Evolutionary conservation across 2,329 filamentous ascomycete genomes (phyloP), one percentile per base, ranked within the genome.

Genomic region (Aspergillus oerlinghausenensis): DNA sequence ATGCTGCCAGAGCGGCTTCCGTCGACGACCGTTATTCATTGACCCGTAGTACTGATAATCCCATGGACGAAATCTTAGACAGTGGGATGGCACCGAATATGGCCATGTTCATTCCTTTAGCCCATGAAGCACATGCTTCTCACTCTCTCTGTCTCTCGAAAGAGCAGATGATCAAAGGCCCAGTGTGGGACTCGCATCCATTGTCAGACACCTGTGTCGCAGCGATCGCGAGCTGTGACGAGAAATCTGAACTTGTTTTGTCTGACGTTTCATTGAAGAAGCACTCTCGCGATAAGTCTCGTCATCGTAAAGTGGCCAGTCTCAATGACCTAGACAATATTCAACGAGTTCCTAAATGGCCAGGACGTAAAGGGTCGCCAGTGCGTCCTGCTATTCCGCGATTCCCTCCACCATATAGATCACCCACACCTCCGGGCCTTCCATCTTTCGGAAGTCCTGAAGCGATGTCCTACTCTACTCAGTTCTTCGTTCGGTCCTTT

Each of bases 351-450:
- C 59, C 62, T 6, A 58, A 56, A 47, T 71, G 66, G 68, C 63
- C 67, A 7, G 57, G 43, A 47, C 65, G 62, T 28, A 19, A 63
- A 17, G 50, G 55, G 23, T 69, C 67, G 17, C 70, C 70, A n/a
- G 66, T 67, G 23, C 65, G 63, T 35, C 69, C 70, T 28, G 56
- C 63, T 35, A 61, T 70, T 25, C 76, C 76, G 29, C 61, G 56
- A 51, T 71, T 68, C 55, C 69, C 73, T 54, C 75, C 76, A 29
- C 75, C 75, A 11, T 55, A 63, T 29, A 66, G 76, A 57, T 59
- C 65, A 19, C 70, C 72, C 3, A 79, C 77, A 3, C 77, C 77
- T 21, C 74, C 75, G 1, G 76, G 77, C 0, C 63, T 79, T 42
- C 77, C 77, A 5, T 73, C 74, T 1, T 78, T 78, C 57, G 74